These are phyloP conservation scores for Pseudocohnilembus persalinus DNA, from an alignment of 169 alveolate genomes.

Conservation along the genomic window DNA sequence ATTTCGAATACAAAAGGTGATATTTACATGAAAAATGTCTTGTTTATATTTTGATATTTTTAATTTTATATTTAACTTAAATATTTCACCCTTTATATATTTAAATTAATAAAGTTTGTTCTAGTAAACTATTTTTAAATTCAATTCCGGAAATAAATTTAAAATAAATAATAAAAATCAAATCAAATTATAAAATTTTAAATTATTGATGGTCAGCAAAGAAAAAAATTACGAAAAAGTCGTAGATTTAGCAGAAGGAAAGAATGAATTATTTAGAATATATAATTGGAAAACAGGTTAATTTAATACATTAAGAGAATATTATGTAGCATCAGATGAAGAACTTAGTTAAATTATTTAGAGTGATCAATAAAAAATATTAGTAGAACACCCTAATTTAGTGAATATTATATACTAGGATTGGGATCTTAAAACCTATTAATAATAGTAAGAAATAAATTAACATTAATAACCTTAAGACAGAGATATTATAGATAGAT, in stretches of 20 bases:
- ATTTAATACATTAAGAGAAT: neutral
- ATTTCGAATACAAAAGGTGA: neutral
- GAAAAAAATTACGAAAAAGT: neutral
- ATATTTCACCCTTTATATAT: too few species aligned
- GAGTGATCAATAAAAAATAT: neutral
- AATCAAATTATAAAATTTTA: too few species aligned
- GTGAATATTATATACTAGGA: neutral
- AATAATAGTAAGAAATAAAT: too few species aligned
- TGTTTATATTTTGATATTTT: too few species aligned
- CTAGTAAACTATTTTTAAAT: too few species aligned
- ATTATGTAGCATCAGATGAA: neutral
- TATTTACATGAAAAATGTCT: neutral
- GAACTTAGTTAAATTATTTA: neutral
- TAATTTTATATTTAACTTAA: too few species aligned
- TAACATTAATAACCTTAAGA: too few species aligned
- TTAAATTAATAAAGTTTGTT: too few species aligned
- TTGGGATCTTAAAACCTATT: neutral
- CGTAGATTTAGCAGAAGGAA: neutral
- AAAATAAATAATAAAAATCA: too few species aligned
- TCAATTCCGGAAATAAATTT: too few species aligned
- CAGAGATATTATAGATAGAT: too few species aligned
- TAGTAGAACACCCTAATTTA: neutral
- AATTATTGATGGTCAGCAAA: neutral
- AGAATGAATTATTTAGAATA: neutral
- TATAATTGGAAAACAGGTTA: neutral